These are phyloP conservation scores for Ophiocordyceps polyrhachis-furcata DNA, from an alignment of 2,329 filamentous ascomycete species.

Conservation along the genomic window DNA sequence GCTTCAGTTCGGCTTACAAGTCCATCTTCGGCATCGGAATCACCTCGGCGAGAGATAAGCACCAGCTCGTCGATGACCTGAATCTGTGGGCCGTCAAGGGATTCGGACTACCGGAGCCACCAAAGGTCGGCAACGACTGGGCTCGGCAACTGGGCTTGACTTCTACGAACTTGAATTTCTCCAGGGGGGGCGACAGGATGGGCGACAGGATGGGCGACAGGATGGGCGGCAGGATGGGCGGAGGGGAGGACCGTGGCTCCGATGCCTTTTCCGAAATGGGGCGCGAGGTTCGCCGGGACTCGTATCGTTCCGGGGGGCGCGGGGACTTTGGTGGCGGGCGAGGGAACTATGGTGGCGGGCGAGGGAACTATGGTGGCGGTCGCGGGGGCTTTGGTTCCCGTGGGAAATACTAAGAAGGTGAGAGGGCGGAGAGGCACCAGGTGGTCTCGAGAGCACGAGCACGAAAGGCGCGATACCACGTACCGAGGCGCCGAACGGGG, in stretches of 20 bases:
- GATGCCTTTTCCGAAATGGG: conserved; percentile 12
- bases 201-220: background rate
- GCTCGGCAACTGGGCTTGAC: conserved; percentile 14
- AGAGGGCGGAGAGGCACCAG: background rate
- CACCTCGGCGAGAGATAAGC: conserved; percentile 20
- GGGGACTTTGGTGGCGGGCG: conserved; percentile 6
- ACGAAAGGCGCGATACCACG: no score
- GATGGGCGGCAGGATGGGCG: background rate
- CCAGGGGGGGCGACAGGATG: background rate
- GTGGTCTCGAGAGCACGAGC: background rate
- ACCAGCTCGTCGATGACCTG: conserved; percentile 25
- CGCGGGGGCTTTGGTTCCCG: no score
- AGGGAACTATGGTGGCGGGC: conserved; percentile 5
- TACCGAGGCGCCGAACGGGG: no score
- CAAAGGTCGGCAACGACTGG: conserved; percentile 14
- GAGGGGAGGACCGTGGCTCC: conserved; percentile 3
- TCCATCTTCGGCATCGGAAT: conserved; percentile 29
- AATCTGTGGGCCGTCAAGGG: conserved; percentile 32
- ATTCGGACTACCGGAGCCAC: conserved; percentile 33
- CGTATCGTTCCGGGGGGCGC: conserved; percentile 4
- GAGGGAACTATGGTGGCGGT: conserved; percentile 5
- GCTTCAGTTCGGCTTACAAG: conserved; percentile 28
- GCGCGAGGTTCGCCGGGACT: conserved; percentile 6
- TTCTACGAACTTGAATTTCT: conserved; percentile 17
- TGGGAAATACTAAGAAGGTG: background rate